phyloP scores from a whole-genome alignment of 2,329 filamentous ascomycete genomes.

The Penicillium capsulatum region DNA sequence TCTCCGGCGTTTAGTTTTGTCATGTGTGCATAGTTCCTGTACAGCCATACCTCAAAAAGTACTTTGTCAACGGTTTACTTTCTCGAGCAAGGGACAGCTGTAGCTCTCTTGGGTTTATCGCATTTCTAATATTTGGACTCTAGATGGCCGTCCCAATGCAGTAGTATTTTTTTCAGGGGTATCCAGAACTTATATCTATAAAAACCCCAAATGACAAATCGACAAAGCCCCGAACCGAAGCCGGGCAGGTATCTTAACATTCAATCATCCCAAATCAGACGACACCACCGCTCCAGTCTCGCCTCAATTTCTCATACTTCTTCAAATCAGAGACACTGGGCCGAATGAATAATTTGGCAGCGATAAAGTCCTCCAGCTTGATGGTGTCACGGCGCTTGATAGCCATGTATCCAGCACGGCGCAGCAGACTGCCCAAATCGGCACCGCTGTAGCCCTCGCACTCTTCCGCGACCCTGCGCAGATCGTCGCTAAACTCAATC shows the following conservation, averaged over 20 bases:
- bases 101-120: too few species aligned
- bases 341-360: constrained; percentile 38
- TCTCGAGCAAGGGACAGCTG: too few species aligned
- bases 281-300: constrained; percentile 45
- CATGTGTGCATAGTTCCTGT: constrained; percentile 15
- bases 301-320: constrained; percentile 54
- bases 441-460: constrained; percentile 76
- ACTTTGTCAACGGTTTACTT: too few species aligned
- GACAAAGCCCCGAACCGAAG: too few species aligned
- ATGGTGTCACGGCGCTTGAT: constrained; percentile 49
- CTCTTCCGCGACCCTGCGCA: constrained; percentile 64
- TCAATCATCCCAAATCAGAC: constrained; percentile 15
- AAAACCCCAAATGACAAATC: too few species aligned
- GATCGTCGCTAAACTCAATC: constrained; percentile 50
- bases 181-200: too few species aligned
- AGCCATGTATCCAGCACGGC: constrained; percentile 57
- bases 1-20: constrained; percentile 21
- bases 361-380: constrained; percentile 42
- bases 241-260: too few species aligned
- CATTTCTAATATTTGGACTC: too few species aligned
- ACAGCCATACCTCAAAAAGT: constrained; percentile 1
- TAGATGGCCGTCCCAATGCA: too few species aligned
- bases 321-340: constrained; percentile 55
- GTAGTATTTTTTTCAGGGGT: too few species aligned
- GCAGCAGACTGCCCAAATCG: constrained; percentile 57